Evolutionary conservation across 139 green algal genomes (phyloP).

Genomic region (Pedinophyceae sp.): DNA sequence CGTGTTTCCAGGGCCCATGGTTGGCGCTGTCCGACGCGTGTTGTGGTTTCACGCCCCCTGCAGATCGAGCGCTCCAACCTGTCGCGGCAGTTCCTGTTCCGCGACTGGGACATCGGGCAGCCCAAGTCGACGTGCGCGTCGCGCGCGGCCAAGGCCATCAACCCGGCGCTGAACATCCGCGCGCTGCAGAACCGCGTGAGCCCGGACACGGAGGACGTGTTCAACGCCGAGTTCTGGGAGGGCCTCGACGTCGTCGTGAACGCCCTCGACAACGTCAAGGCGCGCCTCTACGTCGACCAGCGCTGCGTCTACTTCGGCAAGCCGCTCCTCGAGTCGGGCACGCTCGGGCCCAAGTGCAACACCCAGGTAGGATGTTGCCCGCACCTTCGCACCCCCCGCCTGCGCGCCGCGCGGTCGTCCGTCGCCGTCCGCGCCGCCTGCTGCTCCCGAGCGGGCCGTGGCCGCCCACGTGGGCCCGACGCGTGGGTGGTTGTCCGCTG

Average conservation of each 20-base stretch:
- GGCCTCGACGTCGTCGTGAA: constrained; percentile 83
- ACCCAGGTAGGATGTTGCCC: constrained; percentile 37
- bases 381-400: neutral
- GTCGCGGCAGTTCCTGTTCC: constrained; percentile 93
- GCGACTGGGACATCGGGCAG: constrained; percentile 88
- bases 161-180: constrained; percentile 50
- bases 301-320: constrained; percentile 97
- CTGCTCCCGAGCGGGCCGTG: too few species aligned
- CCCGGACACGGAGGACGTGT: constrained; percentile 79
- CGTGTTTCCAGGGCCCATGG: too few species aligned
- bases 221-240: constrained; percentile 90
- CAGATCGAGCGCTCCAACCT: constrained; percentile 99
- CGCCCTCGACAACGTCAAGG: constrained; percentile 95
- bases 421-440: too few species aligned
- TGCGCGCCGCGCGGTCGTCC: too few species aligned
- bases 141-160: constrained; percentile 62
- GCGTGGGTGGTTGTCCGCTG: too few species aligned
- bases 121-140: constrained; percentile 65
- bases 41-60: too few species aligned
- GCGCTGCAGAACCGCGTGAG: constrained; percentile 90
- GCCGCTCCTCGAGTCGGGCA: constrained; percentile 89
- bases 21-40: too few species aligned
- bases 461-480: too few species aligned
- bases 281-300: constrained; percentile 73
- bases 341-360: constrained; percentile 96